phyloP scores from a whole-genome alignment of 306 rosid species.

The Vigna unguiculata region DNA sequence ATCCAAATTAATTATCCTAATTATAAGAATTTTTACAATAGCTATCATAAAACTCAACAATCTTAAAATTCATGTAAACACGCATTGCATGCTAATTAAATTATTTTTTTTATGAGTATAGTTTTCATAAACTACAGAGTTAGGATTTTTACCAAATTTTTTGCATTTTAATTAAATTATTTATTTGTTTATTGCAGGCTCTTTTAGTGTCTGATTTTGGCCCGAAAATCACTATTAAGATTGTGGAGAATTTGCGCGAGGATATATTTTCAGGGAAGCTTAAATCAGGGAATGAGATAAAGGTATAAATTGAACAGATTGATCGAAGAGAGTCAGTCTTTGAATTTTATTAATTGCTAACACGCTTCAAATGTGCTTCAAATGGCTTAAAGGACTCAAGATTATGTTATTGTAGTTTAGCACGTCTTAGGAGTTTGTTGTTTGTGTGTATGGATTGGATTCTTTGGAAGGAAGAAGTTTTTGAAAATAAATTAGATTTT shows the following conservation, averaged over 20 bases:
- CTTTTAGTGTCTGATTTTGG: slow-evolving; percentile 91
- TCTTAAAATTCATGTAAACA: not conserved
- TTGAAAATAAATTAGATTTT: not conserved
- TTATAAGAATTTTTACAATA: not conserved
- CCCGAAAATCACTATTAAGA: slow-evolving; percentile 81
- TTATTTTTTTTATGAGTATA: not conserved
- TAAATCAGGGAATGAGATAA: slow-evolving; percentile 92
- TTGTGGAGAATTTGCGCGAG: slow-evolving; percentile 87
- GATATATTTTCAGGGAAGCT: slow-evolving; percentile 87
- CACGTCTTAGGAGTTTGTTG: slow-evolving; percentile 7
- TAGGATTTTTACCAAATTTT: not conserved
- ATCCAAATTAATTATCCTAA: not conserved
- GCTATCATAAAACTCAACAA: not conserved
- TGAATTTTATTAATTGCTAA: not conserved
- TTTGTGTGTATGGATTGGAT: not conserved
- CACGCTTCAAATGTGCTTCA: not conserved
- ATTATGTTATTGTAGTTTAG: slow-evolving; percentile 22
- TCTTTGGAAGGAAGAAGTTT: not conserved
- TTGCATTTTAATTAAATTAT: not conserved
- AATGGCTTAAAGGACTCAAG: not conserved
- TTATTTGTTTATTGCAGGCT: slow-evolving; percentile 60
- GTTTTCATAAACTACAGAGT: not conserved
- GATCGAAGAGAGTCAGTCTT: slow-evolving; percentile 2
- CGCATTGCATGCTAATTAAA: not conserved
- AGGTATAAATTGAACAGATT: slow-evolving; percentile 52